Percentiles rank a stretch among this genome's conserved stretches.
Conservation (phyloP, 2,329 filamentous ascomycete genomes). For the Cadophora gregata region DNA sequence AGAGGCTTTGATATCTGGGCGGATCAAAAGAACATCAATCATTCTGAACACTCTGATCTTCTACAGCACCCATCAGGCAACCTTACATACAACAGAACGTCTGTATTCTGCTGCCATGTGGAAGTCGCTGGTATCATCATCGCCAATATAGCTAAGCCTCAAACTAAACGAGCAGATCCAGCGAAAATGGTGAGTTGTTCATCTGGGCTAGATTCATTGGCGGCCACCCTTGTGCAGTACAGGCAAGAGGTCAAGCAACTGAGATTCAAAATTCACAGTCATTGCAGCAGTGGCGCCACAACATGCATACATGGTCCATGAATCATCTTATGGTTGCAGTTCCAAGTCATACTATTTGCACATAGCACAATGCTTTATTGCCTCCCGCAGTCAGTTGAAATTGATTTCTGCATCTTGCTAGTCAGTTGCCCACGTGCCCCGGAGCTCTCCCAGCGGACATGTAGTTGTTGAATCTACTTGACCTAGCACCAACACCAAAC, state of each 20-base stretch:
- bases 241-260: too few species aligned
- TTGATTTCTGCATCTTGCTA: conserved; percentile 11
- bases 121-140: too few species aligned
- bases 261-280: too few species aligned
- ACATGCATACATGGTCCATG: too few species aligned
- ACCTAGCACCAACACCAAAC: conserved; percentile 16
- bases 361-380: neutral
- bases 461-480: conserved; percentile 35
- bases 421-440: conserved; percentile 25
- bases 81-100: neutral
- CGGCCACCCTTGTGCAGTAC: too few species aligned
- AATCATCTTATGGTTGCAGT: neutral
- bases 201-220: too few species aligned
- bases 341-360: neutral
- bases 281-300: too few species aligned
- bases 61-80: neutral
- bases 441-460: conserved; percentile 4
- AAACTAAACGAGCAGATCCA: too few species aligned
- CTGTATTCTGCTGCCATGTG: too few species aligned
- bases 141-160: too few species aligned
- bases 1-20: conserved; percentile 61
- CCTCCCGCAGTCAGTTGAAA: neutral
- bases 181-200: too few species aligned
- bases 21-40: neutral
- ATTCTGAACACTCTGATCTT: neutral